Base-by-base conservation (phyloP, 169 alveolate genomes). In the Plasmodium vivax region DNA sequence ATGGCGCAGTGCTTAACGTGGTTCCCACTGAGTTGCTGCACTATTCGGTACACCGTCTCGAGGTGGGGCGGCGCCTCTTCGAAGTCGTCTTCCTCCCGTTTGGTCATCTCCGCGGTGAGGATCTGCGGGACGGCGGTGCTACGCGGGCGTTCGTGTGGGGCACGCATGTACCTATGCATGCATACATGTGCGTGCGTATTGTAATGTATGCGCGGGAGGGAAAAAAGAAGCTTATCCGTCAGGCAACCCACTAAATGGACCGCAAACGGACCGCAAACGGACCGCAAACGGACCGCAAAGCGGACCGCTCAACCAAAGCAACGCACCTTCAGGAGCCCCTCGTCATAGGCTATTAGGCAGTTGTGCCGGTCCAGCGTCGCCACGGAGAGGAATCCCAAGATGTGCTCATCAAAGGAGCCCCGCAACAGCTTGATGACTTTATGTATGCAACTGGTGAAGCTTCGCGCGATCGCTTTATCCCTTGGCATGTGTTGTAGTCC, bases 281-380 rank as follows among this genome's bases (percentile, higher is more conserved):
- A 34, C 14, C 19, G 23, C 12, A n/a, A 51, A 23, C 4, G 43
- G 14, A 0, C 27, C 9, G 27, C 6, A 2, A 27, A 82, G 51
- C 16, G 43, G 16, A 34, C 14, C 19, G 23, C 12, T 45, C 23
- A 81, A 81, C 54, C 43, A 72, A 84, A 68, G 34, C 6, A 10
- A 10, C 56, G 82, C 23, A 91, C 95, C 80, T 82, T 91, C 41
- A 91, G 51, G 2, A 91, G 84, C 2, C 95, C 95, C 54, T 91
- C 95, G 80, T 91, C 95, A 56, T 91, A 91, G 8, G 95, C 92
- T 41, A 91, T 91, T 41, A 91, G 23, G 38, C 95, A 91, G 38
- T 43, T 82, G 82, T 91, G 84, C 62, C 81, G 83, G 51, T 91
- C 92, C n/a, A 82, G 36, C 54, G 84, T 82, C 12, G 54, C 73